Conservation (phyloP, 78 protist genomes). For the Dictyostelium capitatum region DNA sequence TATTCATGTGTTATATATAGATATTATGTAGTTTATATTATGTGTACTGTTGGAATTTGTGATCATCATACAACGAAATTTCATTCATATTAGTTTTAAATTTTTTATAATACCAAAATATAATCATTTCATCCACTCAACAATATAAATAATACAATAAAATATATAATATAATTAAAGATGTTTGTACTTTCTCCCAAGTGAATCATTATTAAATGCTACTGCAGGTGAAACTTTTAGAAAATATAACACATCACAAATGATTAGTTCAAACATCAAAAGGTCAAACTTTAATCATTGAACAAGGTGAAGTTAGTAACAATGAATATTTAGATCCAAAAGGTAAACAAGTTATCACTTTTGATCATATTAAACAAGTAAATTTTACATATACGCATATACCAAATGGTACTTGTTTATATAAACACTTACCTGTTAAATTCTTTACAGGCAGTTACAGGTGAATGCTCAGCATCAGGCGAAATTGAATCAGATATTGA, state of each 20-base stretch:
- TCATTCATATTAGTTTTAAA: too few relatives aligned
- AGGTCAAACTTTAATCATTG: conserved; percentile 78
- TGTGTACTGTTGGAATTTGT: too few relatives aligned
- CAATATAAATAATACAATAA: too few relatives aligned
- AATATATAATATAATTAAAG: conserved; percentile 9
- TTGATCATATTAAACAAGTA: conserved; percentile 87
- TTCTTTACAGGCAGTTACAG: conserved; percentile 64
- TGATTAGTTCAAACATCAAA: conserved; percentile 60
- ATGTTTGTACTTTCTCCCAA: conserved; percentile 79
- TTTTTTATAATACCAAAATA: too few relatives aligned
- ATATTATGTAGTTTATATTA: too few relatives aligned
- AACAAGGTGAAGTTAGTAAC: conserved; percentile 67
- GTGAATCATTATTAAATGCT: conserved; percentile 81
- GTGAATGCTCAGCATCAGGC: conserved; percentile 60
- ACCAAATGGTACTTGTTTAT: too few relatives aligned
- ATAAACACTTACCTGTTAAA: too few relatives aligned
- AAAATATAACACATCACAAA: conserved; percentile 82
- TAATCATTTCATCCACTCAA: too few relatives aligned
- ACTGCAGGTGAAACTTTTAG: conserved; percentile 78
- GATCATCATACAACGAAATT: too few relatives aligned
- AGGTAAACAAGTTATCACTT: conserved; percentile 52
- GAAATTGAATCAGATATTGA: conserved; percentile 67
- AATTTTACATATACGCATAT: too few relatives aligned
- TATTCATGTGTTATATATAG: too few relatives aligned
- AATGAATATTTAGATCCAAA: conserved; percentile 80